Conservation (phyloP, 176 grass and related monocot species). For the barley (Hordeum vulgare) region MorexV3_pseudomolecules_assembly NC_058521.1:66182532-66183031, state of each 20-base stretch:
- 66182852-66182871: neutral
- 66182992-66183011: neutral
- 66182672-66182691: neutral
- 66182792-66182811: neutral
- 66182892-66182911: neutral
- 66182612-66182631: neutral
- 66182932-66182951: neutral
- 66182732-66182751: neutral
- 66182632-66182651: neutral
- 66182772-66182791: neutral
- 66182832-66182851: neutral
- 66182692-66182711: neutral
- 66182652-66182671: neutral
- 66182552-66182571: neutral
- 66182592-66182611: neutral
- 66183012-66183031: neutral
- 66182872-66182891: neutral
- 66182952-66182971: neutral
- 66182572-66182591: neutral
- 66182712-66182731: neutral
- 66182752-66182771: neutral
- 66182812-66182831: neutral
- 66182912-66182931: neutral
- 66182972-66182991: neutral
- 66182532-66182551: neutral